These are phyloP conservation scores for Kazachstania viticola DNA, from an alignment of 805 yeast genomes.

Conservation along the genomic window DNA sequence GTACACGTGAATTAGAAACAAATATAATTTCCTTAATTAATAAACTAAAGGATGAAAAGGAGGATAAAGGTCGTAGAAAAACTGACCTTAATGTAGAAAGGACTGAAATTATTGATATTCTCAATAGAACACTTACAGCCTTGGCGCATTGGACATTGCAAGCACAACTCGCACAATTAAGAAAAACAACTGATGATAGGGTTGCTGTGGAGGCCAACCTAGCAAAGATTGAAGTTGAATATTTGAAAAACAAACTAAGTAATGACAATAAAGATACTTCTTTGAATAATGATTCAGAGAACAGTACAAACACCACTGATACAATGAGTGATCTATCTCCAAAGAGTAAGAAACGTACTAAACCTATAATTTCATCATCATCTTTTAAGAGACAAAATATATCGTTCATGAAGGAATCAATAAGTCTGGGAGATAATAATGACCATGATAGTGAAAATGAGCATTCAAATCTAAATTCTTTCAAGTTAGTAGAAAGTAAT, in stretches of 20 bases:
- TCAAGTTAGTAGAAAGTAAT: conserved; percentile 18
- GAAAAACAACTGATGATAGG: conserved; percentile 13
- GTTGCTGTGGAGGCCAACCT: conserved; percentile 16
- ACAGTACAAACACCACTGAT: not conserved
- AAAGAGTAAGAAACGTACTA: not conserved
- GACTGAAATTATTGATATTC: conserved; percentile 12
- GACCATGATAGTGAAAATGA: not conserved
- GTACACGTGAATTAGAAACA: conserved; percentile 17
- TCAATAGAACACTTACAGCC: conserved; percentile 19
- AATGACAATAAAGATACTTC: too few species aligned
- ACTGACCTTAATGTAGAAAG: not conserved
- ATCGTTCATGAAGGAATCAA: not conserved
- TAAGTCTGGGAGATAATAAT: too few species aligned
- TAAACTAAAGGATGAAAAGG: conserved; percentile 5
- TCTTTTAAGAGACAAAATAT: too few species aligned
- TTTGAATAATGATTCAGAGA: too few species aligned
- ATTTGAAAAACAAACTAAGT: conserved; percentile 8
- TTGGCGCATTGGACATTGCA: conserved; percentile 25
- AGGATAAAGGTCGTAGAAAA: conserved; percentile 1
- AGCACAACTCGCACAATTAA: conserved; percentile 19
- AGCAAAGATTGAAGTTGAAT: conserved; percentile 17
- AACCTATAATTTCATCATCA: not conserved
- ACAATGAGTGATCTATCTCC: too few species aligned
- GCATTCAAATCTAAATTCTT: not conserved
- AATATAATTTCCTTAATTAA: conserved; percentile 10